Evolutionary conservation across 2,329 filamentous ascomycete species (phyloP).

Genomic region (Apiospora sp.): DNA sequence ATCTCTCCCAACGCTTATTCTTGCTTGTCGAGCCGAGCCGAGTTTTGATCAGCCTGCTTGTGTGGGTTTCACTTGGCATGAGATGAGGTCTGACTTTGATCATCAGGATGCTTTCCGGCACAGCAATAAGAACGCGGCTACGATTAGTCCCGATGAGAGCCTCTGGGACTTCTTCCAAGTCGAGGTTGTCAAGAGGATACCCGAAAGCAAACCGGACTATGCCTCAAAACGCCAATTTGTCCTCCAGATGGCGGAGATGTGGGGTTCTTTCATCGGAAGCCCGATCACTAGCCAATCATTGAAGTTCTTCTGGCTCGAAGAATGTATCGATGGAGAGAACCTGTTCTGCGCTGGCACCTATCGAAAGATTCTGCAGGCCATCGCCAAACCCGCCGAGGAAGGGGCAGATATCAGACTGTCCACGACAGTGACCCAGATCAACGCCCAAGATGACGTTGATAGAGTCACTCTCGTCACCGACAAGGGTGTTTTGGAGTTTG

Average conservation of each 20-base stretch:
- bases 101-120: slow-evolving; percentile 67
- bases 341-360: slow-evolving; percentile 68
- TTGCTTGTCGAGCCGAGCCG: not conserved
- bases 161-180: slow-evolving; percentile 62
- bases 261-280: slow-evolving; percentile 76
- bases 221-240: slow-evolving; percentile 52
- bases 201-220: slow-evolving; percentile 50
- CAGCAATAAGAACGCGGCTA: slow-evolving; percentile 63
- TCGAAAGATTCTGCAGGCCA: slow-evolving; percentile 62
- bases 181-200: slow-evolving; percentile 55
- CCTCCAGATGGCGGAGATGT: slow-evolving; percentile 66
- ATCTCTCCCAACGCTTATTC: not conserved
- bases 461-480: slow-evolving; percentile 55
- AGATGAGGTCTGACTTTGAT: not conserved
- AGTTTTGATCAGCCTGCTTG: not conserved
- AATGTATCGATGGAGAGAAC: slow-evolving; percentile 77
- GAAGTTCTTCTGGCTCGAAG: slow-evolving; percentile 81
- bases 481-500: slow-evolving; percentile 60
- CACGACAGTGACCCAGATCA: slow-evolving; percentile 56
- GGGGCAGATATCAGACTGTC: slow-evolving; percentile 62
- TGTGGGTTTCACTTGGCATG: not conserved
- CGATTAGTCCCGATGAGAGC: slow-evolving; percentile 56
- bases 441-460: slow-evolving; percentile 40
- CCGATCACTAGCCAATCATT: slow-evolving; percentile 71
- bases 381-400: slow-evolving; percentile 64